Percentiles rank a stretch among this genome's conserved stretches.
These are phyloP conservation scores for Psilocybe azurescens DNA, from an alignment of 768 basidiomycete genomes.

Conservation along the genomic window DNA sequence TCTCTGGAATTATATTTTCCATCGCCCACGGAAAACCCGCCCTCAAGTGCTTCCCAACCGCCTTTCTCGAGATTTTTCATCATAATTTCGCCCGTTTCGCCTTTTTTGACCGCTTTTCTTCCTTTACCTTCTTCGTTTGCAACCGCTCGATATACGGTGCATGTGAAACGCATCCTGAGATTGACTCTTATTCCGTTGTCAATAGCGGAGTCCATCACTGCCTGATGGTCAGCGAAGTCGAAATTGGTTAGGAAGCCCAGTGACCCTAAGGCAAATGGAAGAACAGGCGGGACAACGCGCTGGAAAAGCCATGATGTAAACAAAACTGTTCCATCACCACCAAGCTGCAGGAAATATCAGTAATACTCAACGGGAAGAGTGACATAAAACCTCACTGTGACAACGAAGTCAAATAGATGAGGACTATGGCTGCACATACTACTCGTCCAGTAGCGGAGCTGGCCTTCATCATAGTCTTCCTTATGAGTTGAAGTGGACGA, in stretches of 20 bases:
- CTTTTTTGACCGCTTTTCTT: slow-evolving; percentile 89
- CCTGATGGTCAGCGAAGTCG: slow-evolving; percentile 85
- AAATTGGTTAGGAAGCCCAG: slow-evolving; percentile 98
- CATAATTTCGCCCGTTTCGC: slow-evolving; percentile 94
- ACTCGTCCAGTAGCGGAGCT: slow-evolving; percentile 96
- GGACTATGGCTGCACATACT: slow-evolving; percentile 93
- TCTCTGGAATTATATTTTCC: slow-evolving; percentile 68
- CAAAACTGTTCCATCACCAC: slow-evolving; percentile 97
- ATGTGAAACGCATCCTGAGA: slow-evolving; percentile 98
- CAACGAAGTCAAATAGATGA: slow-evolving; percentile 96
- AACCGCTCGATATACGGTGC: slow-evolving; percentile 95
- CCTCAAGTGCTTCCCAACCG: slow-evolving; percentile 97
- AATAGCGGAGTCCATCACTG: slow-evolving; percentile 86
- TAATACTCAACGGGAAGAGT: slow-evolving; percentile 9
- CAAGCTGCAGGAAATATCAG: slow-evolving; percentile 62
- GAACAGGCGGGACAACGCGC: slow-evolving; percentile 96
- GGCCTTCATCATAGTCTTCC: slow-evolving; percentile 76
- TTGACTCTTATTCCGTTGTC: slow-evolving; percentile 97
- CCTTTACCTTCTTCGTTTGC: slow-evolving; percentile 69
- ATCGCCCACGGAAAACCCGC: slow-evolving; percentile 48
- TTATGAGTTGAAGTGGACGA: slow-evolving; percentile 49
- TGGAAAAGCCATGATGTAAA: slow-evolving; percentile 99
- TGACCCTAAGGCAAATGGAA: slow-evolving; percentile 96
- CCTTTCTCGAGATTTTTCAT: slow-evolving; percentile 91
- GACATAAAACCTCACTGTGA: slow-evolving; percentile 71